phyloP scores from a whole-genome alignment of 768 basidiomycete genomes.

The Termitomyces sp. region DNA sequence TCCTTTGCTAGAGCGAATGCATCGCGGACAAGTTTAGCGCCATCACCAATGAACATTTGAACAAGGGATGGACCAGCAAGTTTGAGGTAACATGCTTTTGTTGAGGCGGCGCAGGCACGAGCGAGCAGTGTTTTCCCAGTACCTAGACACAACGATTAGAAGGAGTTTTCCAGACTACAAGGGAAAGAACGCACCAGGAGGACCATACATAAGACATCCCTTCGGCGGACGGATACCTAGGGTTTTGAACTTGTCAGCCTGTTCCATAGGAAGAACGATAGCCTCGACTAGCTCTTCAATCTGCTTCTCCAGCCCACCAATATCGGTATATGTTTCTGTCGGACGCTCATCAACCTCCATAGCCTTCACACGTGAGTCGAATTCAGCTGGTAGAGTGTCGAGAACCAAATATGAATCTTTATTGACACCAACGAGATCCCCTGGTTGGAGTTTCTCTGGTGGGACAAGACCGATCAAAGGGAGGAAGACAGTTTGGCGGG shows the following conservation, averaged over 20 bases:
- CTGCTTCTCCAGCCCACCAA: slow-evolving; percentile 98
- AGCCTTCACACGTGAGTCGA: slow-evolving; percentile 96
- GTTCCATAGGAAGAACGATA: slow-evolving; percentile 97
- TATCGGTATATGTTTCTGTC: slow-evolving; percentile 95
- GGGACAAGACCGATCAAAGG: slow-evolving; percentile 98
- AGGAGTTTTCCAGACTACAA: background rate
- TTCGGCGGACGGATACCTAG: slow-evolving; percentile 98
- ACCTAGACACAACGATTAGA: slow-evolving; percentile 31
- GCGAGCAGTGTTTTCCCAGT: slow-evolving; percentile 98
- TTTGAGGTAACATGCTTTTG: slow-evolving; percentile 97
- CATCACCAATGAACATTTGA: slow-evolving; percentile 99
- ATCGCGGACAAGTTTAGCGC: slow-evolving; percentile 97
- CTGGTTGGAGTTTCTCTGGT: slow-evolving; percentile 82
- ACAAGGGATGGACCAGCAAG: slow-evolving; percentile 96
- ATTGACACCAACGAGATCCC: slow-evolving; percentile 97
- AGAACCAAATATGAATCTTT: slow-evolving; percentile 98
- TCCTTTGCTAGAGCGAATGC: slow-evolving; percentile 98
- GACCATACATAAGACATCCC: slow-evolving; percentile 98
- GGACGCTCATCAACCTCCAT: slow-evolving; percentile 99
- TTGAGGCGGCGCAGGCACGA: slow-evolving; percentile 96
- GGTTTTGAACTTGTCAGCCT: slow-evolving; percentile 97
- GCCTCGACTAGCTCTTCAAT: slow-evolving; percentile 98
- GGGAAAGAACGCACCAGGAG: slow-evolving; percentile 65
- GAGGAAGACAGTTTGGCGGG: slow-evolving; percentile 97
- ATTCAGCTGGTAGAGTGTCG: slow-evolving; percentile 94